A percentile compares a stretch with the other conserved stretches of the same genome.
These are phyloP conservation scores for Euphorbia celastroides DNA, from an alignment of 441 rosid species.

Conservation along the genomic window DNA sequence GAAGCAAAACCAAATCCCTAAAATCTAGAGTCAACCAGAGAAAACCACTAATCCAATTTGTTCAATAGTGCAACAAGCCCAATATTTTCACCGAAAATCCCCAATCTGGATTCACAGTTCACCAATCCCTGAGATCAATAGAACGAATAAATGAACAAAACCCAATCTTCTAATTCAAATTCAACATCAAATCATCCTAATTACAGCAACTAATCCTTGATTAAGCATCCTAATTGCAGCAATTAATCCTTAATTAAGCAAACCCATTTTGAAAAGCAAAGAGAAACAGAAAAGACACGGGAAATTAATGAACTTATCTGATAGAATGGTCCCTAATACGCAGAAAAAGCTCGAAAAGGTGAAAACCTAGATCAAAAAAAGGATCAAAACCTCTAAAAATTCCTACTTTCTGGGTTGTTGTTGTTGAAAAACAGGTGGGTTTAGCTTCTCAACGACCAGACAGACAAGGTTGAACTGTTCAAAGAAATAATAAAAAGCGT, in stretches of 20 bases:
- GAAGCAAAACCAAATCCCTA: slow-evolving; percentile 3
- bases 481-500: not conserved
- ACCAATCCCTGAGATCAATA: slow-evolving; percentile 12
- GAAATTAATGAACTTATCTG: slow-evolving; percentile 15
- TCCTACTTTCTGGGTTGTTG: not conserved
- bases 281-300: not conserved
- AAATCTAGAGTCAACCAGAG: slow-evolving; percentile 10
- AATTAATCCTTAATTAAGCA: not conserved
- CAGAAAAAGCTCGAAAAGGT: not conserved
- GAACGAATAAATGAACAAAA: not conserved
- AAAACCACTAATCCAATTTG: slow-evolving; percentile 12
- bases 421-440: not conserved
- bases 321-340: not conserved
- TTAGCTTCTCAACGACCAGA: not conserved
- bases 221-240: not conserved
- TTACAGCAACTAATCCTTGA: not conserved
- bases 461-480: slow-evolving; percentile 9
- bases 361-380: slow-evolving; percentile 22
- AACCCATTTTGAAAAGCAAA: not conserved
- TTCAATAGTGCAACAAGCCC: slow-evolving; percentile 9
- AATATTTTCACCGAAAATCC: not conserved
- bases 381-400: slow-evolving; percentile 8
- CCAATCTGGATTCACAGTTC: slow-evolving; percentile 15
- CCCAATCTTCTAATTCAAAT: not conserved
- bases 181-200: not conserved